These are phyloP conservation scores for Hericium erinaceus DNA, from an alignment of 768 basidiomycete genomes.

Conservation along the genomic window DNA sequence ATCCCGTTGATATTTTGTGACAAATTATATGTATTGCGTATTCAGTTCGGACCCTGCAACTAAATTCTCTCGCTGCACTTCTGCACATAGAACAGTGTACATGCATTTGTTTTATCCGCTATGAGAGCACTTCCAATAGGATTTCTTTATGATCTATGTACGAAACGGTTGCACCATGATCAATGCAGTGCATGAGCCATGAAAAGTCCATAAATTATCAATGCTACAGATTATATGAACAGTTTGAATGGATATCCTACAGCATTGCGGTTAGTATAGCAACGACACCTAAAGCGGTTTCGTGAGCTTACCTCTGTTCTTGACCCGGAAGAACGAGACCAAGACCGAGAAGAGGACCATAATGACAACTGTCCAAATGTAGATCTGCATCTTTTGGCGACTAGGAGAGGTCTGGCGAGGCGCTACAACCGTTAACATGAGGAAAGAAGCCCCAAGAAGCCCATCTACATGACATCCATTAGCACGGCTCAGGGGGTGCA, in stretches of 20 bases:
- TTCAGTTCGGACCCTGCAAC: not conserved
- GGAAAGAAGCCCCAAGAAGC: constrained; percentile 63
- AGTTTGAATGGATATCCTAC: constrained; percentile 77
- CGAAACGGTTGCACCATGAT: too few relatives aligned
- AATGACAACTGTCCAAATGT: constrained; percentile 78
- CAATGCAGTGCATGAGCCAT: not conserved
- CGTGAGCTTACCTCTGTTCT: constrained; percentile 65
- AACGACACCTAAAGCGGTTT: not conserved
- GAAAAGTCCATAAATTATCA: constrained; percentile 12
- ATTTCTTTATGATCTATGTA: too few relatives aligned
- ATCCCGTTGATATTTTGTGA: not conserved
- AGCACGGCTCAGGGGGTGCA: not conserved
- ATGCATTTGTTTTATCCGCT: not conserved
- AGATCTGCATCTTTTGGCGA: constrained; percentile 79
- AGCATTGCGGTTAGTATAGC: not conserved
- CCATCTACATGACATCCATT: constrained; percentile 51
- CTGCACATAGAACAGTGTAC: not conserved
- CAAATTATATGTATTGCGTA: not conserved
- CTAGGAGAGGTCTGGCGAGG: constrained; percentile 65
- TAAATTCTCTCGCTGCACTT: not conserved
- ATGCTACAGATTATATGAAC: constrained; percentile 38
- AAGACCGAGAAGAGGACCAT: constrained; percentile 83
- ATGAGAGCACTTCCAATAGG: not conserved
- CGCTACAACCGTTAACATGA: constrained; percentile 72
- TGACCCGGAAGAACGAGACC: constrained; percentile 79